Conservation (phyloP, 2,329 filamentous ascomycete genomes). For the Diaporthe sp. region DNA sequence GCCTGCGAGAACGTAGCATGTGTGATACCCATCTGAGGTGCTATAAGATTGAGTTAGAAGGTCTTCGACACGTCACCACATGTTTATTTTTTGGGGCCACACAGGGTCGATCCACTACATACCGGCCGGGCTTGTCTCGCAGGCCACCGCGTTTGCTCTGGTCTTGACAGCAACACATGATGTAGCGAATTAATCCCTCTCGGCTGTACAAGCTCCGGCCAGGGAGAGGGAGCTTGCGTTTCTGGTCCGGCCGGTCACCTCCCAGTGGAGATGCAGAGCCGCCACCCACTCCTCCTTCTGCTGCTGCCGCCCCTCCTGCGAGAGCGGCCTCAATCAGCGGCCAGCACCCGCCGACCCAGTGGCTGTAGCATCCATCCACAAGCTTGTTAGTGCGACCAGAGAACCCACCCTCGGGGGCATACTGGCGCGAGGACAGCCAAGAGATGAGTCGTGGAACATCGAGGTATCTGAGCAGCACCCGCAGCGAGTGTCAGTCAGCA, state of each 20-base stretch:
- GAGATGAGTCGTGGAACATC: conserved; percentile 81
- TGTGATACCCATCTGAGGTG: conserved; percentile 89
- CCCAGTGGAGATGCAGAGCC: conserved; percentile 39
- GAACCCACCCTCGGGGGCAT: conserved; percentile 91
- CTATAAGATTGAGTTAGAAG: conserved; percentile 54
- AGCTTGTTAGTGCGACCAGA: conserved; percentile 97
- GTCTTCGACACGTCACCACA: not conserved
- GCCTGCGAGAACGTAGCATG: conserved; percentile 90
- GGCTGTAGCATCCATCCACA: conserved; percentile 97
- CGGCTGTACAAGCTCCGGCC: conserved; percentile 77
- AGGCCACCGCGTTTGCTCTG: conserved; percentile 79
- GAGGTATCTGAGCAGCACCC: conserved; percentile 70
- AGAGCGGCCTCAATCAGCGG: conserved; percentile 86
- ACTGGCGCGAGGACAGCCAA: conserved; percentile 92
- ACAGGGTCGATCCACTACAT: conserved; percentile 53
- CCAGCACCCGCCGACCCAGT: conserved; percentile 98
- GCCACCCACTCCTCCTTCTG: conserved; percentile 56
- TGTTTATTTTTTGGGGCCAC: not conserved
- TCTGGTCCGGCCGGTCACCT: conserved; percentile 33
- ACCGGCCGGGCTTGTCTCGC: conserved; percentile 94
- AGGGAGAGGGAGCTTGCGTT: conserved; percentile 47
- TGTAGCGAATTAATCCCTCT: conserved; percentile 88
- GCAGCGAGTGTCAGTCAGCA: conserved; percentile 48
- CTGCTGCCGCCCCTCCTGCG: conserved; percentile 42
- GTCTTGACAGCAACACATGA: conserved; percentile 89